These are phyloP conservation scores for Colletotrichum eleusines DNA, from an alignment of 2,329 filamentous ascomycete species.

Conservation along the genomic window DNA sequence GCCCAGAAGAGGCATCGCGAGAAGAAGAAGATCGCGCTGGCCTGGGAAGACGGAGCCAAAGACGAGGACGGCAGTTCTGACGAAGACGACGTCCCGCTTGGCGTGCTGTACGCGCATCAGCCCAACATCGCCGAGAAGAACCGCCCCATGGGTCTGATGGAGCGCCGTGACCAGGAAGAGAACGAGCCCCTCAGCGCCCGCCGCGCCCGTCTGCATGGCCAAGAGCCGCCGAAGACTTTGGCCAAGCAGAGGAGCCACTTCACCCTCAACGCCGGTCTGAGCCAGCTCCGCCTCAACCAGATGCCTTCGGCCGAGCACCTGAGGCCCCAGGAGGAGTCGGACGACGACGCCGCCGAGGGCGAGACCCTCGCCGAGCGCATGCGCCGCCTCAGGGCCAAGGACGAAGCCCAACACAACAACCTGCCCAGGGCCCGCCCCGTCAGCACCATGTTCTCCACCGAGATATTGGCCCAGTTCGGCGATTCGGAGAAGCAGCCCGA, in stretches of 20 bases:
- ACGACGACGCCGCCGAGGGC: constrained; percentile 59
- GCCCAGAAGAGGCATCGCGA: constrained; percentile 81
- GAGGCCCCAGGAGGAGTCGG: constrained; percentile 45
- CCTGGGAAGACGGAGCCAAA: constrained; percentile 82
- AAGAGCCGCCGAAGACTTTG: constrained; percentile 55
- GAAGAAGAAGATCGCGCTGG: constrained; percentile 83
- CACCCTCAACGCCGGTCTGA: constrained; percentile 51
- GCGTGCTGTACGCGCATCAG: constrained; percentile 78
- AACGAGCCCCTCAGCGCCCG: constrained; percentile 88
- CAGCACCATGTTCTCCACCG: constrained; percentile 74
- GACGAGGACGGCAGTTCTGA: constrained; percentile 61
- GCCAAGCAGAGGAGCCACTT: constrained; percentile 60
- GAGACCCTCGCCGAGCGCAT: constrained; percentile 77
- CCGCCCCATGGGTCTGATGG: constrained; percentile 79
- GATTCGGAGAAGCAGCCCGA: constrained; percentile 55
- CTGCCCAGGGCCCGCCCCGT: constrained; percentile 69
- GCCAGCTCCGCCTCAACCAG: constrained; percentile 46
- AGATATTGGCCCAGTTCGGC: constrained; percentile 75
- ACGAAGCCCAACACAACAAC: constrained; percentile 58
- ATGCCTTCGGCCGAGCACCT: constrained; percentile 42
- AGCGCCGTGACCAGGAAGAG: constrained; percentile 87
- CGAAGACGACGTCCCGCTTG: constrained; percentile 91
- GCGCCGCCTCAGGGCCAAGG: constrained; percentile 71
- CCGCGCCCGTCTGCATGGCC: constrained; percentile 79
- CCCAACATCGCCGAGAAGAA: constrained; percentile 69